phyloP scores from a whole-genome alignment of 2,329 filamentous ascomycete genomes.

The Cladobotryum protrusum region DNA sequence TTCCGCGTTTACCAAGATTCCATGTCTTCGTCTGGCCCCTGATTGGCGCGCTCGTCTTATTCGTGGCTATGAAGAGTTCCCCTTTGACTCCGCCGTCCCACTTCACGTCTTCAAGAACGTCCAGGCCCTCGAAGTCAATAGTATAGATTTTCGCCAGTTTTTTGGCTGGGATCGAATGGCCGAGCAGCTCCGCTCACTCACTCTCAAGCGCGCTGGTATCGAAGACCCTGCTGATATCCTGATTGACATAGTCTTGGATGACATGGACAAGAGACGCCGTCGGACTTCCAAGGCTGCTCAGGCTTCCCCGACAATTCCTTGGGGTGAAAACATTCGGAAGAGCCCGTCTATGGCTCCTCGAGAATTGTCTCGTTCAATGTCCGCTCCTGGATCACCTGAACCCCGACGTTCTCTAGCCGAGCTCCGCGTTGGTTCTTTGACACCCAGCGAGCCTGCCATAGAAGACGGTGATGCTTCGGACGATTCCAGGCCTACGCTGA shows the following conservation, averaged over 20 bases:
- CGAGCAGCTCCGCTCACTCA: slow-evolving; percentile 85
- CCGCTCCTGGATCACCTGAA: slow-evolving; percentile 59
- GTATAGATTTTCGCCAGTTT: slow-evolving; percentile 94
- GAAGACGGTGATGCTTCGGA: slow-evolving; percentile 32
- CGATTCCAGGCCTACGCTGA: slow-evolving; percentile 36
- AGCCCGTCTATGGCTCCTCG: slow-evolving; percentile 59
- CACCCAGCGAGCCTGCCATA: slow-evolving; percentile 43
- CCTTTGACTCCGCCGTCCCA: slow-evolving; percentile 94
- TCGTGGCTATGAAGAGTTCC: slow-evolving; percentile 92
- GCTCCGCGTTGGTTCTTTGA: slow-evolving; percentile 54
- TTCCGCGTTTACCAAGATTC: slow-evolving; percentile 97
- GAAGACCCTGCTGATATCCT: slow-evolving; percentile 88
- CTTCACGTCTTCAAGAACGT: slow-evolving; percentile 97
- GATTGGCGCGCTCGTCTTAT: slow-evolving; percentile 90
- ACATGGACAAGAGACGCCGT: slow-evolving; percentile 86
- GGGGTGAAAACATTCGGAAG: slow-evolving; percentile 51
- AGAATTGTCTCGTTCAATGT: slow-evolving; percentile 62
- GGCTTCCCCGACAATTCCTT: slow-evolving; percentile 68
- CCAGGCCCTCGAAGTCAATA: slow-evolving; percentile 86
- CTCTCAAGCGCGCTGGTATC: slow-evolving; percentile 77
- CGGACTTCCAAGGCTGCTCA: slow-evolving; percentile 80
- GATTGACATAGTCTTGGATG: slow-evolving; percentile 89
- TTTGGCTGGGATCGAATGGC: slow-evolving; percentile 94
- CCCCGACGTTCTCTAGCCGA: slow-evolving; percentile 42
- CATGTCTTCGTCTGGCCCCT: slow-evolving; percentile 81